Base-by-base conservation (phyloP, 2,329 filamentous ascomycete genomes). In the Neofusicoccum sp. region DNA sequence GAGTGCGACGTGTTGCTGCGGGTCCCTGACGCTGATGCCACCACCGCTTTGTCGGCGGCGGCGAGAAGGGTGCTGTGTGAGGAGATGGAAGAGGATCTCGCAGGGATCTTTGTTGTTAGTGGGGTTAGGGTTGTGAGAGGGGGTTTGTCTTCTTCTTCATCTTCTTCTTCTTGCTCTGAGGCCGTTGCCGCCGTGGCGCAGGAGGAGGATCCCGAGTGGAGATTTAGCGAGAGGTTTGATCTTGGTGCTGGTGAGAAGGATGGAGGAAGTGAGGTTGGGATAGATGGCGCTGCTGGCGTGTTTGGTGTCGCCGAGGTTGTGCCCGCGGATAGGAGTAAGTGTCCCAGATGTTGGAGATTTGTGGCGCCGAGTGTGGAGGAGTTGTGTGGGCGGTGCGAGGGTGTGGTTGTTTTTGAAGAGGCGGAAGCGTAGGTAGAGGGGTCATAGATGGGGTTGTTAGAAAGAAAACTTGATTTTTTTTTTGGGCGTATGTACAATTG, bases 331-430 rank as follows among this genome's bases (percentile, higher is more conserved):
- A 74, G 77, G 11, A 76, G 81, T 48, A 99, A 98, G 74, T 99
- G 95, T 72, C 82, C 85, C 0, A 82, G 95, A 54, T 99, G 95
- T 76, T 99, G 95, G 95, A 85, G 89, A 63, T 96, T 91, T 73
- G 82, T 89, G 26, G 87, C 89, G n/a, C 79, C 83, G n/a, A 75
- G 76, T 49, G 82, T 88, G 66, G 85, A 89, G 16, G 73, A 78
- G 40, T 76, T 96, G 16, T 98, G 93, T 74, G 76, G 74, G 51
- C 80, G 91, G 70, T 98, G 93, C 72, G 85, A 87, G 33, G 82
- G 12, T 24, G 60, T 58, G 20, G 45, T 49, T 72, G 85, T n/a
- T n/a, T n/a, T n/a, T n/a, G n/a, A n/a, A n/a, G n/a, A n/a, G n/a
- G n/a, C n/a, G n/a, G n/a, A n/a, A n/a, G n/a, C n/a, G n/a, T n/a